phyloP scores from a whole-genome alignment of 2,329 filamentous ascomycete genomes.

The Taxawa tesnikishii region DNA sequence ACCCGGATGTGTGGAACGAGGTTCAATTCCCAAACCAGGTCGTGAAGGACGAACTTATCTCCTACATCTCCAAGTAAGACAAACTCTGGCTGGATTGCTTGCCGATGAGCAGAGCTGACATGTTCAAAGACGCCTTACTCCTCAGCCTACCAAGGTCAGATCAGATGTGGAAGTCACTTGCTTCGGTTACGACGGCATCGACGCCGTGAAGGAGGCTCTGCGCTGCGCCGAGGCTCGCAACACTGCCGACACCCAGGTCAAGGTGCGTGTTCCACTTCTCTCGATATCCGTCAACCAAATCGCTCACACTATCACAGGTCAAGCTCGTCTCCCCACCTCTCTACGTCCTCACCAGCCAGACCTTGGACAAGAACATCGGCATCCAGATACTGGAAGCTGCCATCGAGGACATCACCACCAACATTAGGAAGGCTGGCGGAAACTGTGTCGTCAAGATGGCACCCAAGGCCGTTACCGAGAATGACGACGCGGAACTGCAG shows the following conservation, averaged over 20 bases:
- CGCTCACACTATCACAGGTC: no score
- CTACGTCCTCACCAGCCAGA: slow-evolving; percentile 92
- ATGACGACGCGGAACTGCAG: slow-evolving; percentile 91
- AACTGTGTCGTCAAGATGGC: slow-evolving; percentile 91
- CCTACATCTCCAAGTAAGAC: slow-evolving; percentile 96
- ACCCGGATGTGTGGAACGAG: slow-evolving; percentile 92
- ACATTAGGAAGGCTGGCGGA: slow-evolving; percentile 67
- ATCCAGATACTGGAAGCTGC: slow-evolving; percentile 78
- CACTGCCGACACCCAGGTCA: slow-evolving; percentile 85
- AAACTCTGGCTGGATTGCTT: no score
- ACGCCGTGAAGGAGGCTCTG: slow-evolving; percentile 89
- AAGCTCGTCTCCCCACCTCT: slow-evolving; percentile 95
- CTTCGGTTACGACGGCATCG: slow-evolving; percentile 88
- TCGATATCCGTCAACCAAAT: no score
- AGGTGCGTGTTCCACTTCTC: no score
- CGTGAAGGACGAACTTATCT: slow-evolving; percentile 79
- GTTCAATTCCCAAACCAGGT: slow-evolving; percentile 76
- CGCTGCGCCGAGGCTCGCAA: slow-evolving; percentile 86
- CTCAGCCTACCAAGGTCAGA: slow-evolving; percentile 97
- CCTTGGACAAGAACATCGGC: slow-evolving; percentile 80
- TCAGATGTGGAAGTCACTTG: slow-evolving; percentile 95
- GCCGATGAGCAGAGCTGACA: no score
- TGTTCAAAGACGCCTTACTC: no score
- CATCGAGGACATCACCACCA: slow-evolving; percentile 73
- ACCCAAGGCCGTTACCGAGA: slow-evolving; percentile 97